Evolutionary conservation across 2,329 filamentous ascomycete species (phyloP), one percentile per base, ranked within the genome.

Genomic region (Sclerotinia borealis): DNA sequence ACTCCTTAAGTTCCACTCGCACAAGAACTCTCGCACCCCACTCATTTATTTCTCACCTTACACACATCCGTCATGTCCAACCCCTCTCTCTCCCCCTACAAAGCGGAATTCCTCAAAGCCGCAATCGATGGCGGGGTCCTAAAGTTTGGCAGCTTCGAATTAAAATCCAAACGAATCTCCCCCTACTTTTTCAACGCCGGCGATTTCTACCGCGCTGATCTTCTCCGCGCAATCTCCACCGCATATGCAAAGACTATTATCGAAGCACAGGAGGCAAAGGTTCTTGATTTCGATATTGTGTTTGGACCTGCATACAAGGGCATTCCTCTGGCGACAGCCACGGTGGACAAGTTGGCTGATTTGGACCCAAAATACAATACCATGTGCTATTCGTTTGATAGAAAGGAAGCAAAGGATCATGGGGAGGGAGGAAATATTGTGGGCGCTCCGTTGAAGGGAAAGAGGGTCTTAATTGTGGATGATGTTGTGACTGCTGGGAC

Each of bases 161-260:
- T 99, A 74, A 99, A 99, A 80, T 97, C 93, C 61, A 91, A 91
- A 78, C 91, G 93, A 73, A 82, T 82, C 43, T 96, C 92, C 15
- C 95, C 95, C 48, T 98, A 98, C 83, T 98, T 98, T 82, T 96
- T 98, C 86, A 97, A 96, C 77, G 92, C 93, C 52, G 92, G 93
- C 65, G 86, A 91, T 72, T 96, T 98, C 78, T 92, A 95, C 81
- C 88, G 87, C 59, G 89, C 89, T 27, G 83, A 87, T 66, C 85
- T 96, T 36, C 85, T 96, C 67, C 84, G 84, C 67, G 86, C 92
- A 63, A 90, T 96, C 70, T 85, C 89, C 59, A 83, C 86, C 47
- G 92, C 93, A 64, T 98, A 93, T 77, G 93, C 93, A 49, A 77
- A 83, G 68, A 82, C 85, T 63, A 85, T 89, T 71, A 78, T 81